phyloP scores from a whole-genome alignment of 2,329 filamentous ascomycete genomes.

The Microascus cirrosus region DNA sequence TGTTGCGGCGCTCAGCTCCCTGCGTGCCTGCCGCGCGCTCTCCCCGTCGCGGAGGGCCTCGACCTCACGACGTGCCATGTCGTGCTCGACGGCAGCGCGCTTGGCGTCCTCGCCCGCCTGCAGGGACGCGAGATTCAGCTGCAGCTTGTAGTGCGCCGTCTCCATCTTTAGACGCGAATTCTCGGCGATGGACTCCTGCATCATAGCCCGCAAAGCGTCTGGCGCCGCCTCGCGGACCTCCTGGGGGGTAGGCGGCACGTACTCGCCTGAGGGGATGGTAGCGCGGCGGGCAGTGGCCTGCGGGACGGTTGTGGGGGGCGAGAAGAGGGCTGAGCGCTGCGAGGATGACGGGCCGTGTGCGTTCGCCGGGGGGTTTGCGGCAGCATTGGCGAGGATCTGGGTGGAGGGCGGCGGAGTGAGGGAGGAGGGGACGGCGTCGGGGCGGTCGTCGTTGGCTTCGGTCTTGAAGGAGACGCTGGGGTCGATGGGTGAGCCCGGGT shows the following conservation, averaged over 20 bases:
- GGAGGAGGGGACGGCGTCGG: constrained; percentile 41
- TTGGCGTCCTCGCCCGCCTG: constrained; percentile 79
- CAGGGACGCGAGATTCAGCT: constrained; percentile 73
- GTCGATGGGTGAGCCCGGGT: constrained; percentile 40
- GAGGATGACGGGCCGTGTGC: constrained; percentile 13
- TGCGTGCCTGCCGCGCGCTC: constrained; percentile 50
- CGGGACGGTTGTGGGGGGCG: constrained; percentile 29
- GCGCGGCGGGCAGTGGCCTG: neutral
- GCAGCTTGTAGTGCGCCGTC: constrained; percentile 80
- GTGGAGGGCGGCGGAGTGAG: constrained; percentile 6
- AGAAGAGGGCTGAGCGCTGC: constrained; percentile 37
- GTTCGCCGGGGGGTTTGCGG: neutral
- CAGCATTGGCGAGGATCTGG: constrained; percentile 10
- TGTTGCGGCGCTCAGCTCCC: constrained; percentile 37
- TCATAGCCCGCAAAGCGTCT: constrained; percentile 45
- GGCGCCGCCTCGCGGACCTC: constrained; percentile 40
- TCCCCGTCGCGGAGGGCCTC: constrained; percentile 71
- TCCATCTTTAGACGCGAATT: constrained; percentile 62
- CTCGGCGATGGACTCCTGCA: constrained; percentile 42
- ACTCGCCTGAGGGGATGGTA: constrained; percentile 23
- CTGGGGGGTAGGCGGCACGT: constrained; percentile 31
- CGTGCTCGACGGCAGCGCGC: constrained; percentile 80
- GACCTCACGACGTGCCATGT: constrained; percentile 81
- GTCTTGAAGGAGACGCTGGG: constrained; percentile 36
- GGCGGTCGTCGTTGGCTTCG: constrained; percentile 40